Evolutionary conservation across 2,329 filamentous ascomycete genomes (phyloP), one percentile per base, ranked within the genome.

Genomic region (Exophiala sp.): DNA sequence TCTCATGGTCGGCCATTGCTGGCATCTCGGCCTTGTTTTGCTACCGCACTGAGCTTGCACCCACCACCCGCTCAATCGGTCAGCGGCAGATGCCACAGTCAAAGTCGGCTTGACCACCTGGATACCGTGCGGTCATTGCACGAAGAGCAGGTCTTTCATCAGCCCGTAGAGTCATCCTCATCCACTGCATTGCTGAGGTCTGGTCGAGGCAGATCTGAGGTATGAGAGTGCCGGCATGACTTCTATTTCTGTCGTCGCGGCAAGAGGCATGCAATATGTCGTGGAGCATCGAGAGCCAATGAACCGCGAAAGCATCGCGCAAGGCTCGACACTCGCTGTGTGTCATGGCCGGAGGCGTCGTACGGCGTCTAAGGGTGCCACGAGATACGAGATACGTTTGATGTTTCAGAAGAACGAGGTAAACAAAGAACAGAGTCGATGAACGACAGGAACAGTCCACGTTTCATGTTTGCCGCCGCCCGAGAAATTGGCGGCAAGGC

Each of bases 51-150:
- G n/a, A n/a, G n/a, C n/a, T n/a, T n/a, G n/a, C n/a, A n/a, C n/a
- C n/a, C n/a, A n/a, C n/a, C n/a, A n/a, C n/a, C 19, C 22, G 48
- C 34, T 35, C 46, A 11, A 8, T n/a, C 30, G 52, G 52, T 52
- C 52, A 52, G 52, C 52, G 52, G 48, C 43, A 48, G 48, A 48
- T 55, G 52, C 52, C 52, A 55, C 52, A 55, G 47, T 50, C 45
- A 42, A 40, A 27, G 30, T 40, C n/a, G 43, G 41, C 52, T 48
- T 41, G 48, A 48, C 44, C 43, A 24, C 13, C 1, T 21, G 27
- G 13, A 18, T 14, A 18, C 30, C 18, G 14, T 7, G 22, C 42
- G 51, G 37, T 43, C 37, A 49, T 43, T 32, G 47, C 29, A 27
- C 43, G 22, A 18, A 18, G n/a, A n/a, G n/a, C n/a, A n/a, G n/a